phyloP scores from a whole-genome alignment of 148 eudicot genomes.

The Arbutus unedo region DNA sequence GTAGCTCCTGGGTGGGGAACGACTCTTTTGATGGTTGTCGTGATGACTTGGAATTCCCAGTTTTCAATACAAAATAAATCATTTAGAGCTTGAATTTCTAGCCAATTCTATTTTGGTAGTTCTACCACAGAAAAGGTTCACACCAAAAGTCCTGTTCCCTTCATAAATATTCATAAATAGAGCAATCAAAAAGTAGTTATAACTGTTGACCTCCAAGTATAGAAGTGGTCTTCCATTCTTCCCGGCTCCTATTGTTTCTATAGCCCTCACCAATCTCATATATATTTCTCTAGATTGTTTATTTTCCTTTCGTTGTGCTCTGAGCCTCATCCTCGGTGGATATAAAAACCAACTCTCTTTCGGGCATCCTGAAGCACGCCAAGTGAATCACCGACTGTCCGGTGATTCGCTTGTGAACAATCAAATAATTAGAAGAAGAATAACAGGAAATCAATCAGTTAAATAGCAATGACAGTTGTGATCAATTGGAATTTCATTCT shows the following conservation, averaged over 20 bases:
- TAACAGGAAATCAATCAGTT: background rate
- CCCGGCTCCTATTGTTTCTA: slow-evolving; percentile 3
- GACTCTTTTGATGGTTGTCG: no score
- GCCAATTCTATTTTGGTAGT: no score
- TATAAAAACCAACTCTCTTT: background rate
- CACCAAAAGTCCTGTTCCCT: no score
- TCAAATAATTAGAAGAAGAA: background rate
- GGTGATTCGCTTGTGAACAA: background rate
- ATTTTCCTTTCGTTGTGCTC: background rate
- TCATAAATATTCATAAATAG: background rate
- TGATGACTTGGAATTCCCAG: no score
- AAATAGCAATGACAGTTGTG: background rate
- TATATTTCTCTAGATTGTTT: background rate
- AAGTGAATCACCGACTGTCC: background rate
- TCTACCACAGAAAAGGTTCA: no score
- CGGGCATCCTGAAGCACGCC: background rate
- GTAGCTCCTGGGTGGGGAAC: no score
- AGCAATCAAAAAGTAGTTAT: background rate
- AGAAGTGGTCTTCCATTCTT: slow-evolving; percentile 12
- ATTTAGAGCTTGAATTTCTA: no score
- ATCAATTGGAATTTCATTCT: background rate
- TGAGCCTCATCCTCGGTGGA: background rate
- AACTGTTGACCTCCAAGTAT: background rate
- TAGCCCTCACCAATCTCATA: background rate
- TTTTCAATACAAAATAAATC: no score